Conservation (phyloP, 2,329 filamentous ascomycete genomes). For the Aspergillus novofumigatus region DNA sequence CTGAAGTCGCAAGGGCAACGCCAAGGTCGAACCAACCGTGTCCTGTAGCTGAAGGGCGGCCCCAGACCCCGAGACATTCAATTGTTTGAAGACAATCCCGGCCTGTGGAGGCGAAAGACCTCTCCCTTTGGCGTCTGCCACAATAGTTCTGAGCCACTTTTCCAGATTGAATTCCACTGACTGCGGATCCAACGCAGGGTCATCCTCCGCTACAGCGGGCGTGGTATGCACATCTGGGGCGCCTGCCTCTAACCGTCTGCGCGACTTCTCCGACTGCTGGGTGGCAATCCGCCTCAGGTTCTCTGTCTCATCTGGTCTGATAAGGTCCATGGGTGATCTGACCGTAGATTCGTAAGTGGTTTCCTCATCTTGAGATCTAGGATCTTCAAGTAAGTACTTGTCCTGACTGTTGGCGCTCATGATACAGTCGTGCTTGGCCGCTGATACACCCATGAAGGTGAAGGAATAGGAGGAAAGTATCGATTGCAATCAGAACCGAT, state of each 20-base stretch:
- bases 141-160: slow-evolving; percentile 1
- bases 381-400: background rate
- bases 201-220: background rate
- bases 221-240: too few species aligned
- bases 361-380: background rate
- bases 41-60: slow-evolving; percentile 23
- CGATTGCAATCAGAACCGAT: background rate
- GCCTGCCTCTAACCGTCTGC: background rate
- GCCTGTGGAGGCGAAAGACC: slow-evolving; percentile 7
- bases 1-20: slow-evolving; percentile 15
- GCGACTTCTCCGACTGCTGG: background rate
- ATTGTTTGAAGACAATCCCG: slow-evolving; percentile 19
- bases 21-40: slow-evolving; percentile 17
- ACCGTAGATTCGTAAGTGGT: background rate
- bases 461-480: background rate
- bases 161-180: slow-evolving; percentile 3
- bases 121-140: background rate
- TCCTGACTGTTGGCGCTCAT: background rate
- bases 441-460: background rate
- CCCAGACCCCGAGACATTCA: slow-evolving; percentile 23
- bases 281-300: background rate
- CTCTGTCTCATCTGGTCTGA: background rate
- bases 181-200: slow-evolving; percentile 4
- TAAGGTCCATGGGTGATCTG: background rate
- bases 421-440: background rate